Evolutionary conservation across 108 stramenopile species (phyloP).

Genomic region (Skeletonema marinoi): DNA sequence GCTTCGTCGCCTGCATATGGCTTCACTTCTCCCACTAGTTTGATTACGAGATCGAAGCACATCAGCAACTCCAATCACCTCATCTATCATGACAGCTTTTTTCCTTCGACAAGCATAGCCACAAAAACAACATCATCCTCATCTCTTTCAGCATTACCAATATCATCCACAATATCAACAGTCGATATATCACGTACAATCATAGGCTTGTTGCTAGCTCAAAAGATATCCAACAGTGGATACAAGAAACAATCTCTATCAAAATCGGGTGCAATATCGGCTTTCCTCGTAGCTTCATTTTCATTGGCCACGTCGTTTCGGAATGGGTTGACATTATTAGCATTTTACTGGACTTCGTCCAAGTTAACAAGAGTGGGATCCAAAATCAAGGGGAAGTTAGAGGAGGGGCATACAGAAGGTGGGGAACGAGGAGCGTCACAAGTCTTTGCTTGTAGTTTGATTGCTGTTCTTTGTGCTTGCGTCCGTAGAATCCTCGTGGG

Average conservation of each 20-base stretch:
- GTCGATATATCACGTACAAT: slow-evolving; percentile 5
- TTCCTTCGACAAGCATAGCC: too few relatives aligned
- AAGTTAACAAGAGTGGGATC: slow-evolving; percentile 73
- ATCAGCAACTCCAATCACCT: neutral
- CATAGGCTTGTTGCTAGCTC: slow-evolving; percentile 10
- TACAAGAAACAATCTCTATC: slow-evolving; percentile 59
- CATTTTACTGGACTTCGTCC: slow-evolving; percentile 77
- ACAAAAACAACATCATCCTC: neutral
- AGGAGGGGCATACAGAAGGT: slow-evolving; percentile 54
- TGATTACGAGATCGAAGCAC: neutral
- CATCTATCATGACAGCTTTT: neutral
- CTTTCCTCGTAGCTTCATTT: slow-evolving; percentile 72
- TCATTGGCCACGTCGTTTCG: slow-evolving; percentile 58
- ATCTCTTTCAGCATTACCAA: neutral
- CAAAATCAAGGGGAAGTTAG: slow-evolving; percentile 52
- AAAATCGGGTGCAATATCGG: slow-evolving; percentile 61
- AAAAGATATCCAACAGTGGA: slow-evolving; percentile 38
- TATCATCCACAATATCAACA: neutral
- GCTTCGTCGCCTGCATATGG: neutral
- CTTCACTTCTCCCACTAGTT: neutral
- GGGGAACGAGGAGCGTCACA: slow-evolving; percentile 64
- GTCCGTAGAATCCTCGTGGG: slow-evolving; percentile 40
- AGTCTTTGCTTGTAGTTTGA: slow-evolving; percentile 68
- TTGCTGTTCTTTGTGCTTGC: slow-evolving; percentile 59
- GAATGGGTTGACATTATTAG: slow-evolving; percentile 63